Evolutionary conservation across 768 basidiomycete genomes (phyloP).

Genomic region (Vishniacozyma victoriae): DNA sequence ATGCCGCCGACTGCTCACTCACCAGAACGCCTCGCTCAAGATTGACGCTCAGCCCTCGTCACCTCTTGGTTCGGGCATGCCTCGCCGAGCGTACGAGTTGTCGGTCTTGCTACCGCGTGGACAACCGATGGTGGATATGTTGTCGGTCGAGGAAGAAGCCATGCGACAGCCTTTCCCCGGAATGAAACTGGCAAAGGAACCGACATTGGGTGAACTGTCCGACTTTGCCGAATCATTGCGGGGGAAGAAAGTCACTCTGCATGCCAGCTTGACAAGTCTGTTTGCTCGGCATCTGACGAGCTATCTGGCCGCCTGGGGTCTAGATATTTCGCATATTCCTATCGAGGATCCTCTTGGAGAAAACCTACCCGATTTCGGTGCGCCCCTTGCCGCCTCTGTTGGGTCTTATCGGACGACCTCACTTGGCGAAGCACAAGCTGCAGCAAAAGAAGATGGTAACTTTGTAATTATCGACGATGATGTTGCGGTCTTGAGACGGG

Average conservation of each 20-base stretch:
- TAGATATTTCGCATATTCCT: constrained; percentile 75
- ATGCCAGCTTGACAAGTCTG: constrained; percentile 76
- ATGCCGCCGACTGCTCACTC: constrained; percentile 31
- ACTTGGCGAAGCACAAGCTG: background rate
- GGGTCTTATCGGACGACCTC: background rate
- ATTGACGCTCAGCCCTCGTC: constrained; percentile 47
- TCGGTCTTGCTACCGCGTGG: constrained; percentile 55
- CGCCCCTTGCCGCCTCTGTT: constrained; percentile 9
- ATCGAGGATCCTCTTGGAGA: constrained; percentile 39
- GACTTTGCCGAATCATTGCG: constrained; percentile 74
- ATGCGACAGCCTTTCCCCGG: constrained; percentile 52
- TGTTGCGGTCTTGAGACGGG: constrained; percentile 67
- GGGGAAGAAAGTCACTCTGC: constrained; percentile 74
- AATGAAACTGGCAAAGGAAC: constrained; percentile 60
- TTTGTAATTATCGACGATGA: constrained; percentile 94
- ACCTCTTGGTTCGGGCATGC: constrained; percentile 26
- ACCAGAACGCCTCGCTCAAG: constrained; percentile 36
- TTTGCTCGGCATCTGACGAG: constrained; percentile 91
- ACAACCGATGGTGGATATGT: constrained; percentile 52
- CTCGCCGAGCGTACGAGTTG: constrained; percentile 59
- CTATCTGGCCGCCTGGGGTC: constrained; percentile 89
- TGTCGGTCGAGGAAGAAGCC: constrained; percentile 53
- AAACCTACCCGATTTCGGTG: background rate
- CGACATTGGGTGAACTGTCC: constrained; percentile 69
- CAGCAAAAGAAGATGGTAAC: constrained; percentile 4